Evolutionary conservation across 2,329 filamentous ascomycete genomes (phyloP).

Genomic region (Stagonosporopsis rhizophila): DNA sequence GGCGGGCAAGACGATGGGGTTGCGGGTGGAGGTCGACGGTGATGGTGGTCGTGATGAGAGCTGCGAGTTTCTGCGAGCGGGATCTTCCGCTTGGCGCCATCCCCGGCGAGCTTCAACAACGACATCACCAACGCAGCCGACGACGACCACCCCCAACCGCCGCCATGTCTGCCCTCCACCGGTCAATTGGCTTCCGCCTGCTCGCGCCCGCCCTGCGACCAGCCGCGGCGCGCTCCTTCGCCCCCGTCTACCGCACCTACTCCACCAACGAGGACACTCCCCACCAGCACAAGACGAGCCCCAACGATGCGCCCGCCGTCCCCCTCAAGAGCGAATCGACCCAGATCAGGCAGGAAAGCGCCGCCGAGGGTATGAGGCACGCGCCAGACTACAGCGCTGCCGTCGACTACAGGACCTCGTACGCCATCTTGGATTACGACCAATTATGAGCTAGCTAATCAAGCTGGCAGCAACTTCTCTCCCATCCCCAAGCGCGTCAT

Average conservation of each 20-base stretch:
- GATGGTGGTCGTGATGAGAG: conserved; percentile 42
- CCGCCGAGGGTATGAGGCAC: conserved; percentile 65
- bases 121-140: conserved; percentile 26
- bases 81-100: conserved; percentile 24
- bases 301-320: conserved; percentile 48
- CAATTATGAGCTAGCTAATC: conserved; percentile 30
- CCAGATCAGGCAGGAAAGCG: conserved; percentile 59
- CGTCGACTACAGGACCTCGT: conserved; percentile 92
- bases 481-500: conserved; percentile 88
- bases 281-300: conserved; percentile 41
- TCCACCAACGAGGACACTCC: conserved; percentile 35
- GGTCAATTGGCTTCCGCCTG: conserved; percentile 52
- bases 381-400: conserved; percentile 82
- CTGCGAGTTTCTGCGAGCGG: conserved; percentile 38
- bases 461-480: conserved; percentile 74
- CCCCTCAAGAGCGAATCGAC: conserved; percentile 51
- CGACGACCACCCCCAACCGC: conserved; percentile 29
- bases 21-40: conserved; percentile 42
- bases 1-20: conserved; percentile 46
- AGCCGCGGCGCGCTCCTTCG: conserved; percentile 30
- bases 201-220: conserved; percentile 45
- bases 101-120: conserved; percentile 29
- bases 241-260: conserved; percentile 43
- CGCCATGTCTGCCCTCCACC: conserved; percentile 49
- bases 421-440: conserved; percentile 47